phyloP scores from a whole-genome alignment of 164 flowering plant species.

The Warburgia ugandensis region DNA sequence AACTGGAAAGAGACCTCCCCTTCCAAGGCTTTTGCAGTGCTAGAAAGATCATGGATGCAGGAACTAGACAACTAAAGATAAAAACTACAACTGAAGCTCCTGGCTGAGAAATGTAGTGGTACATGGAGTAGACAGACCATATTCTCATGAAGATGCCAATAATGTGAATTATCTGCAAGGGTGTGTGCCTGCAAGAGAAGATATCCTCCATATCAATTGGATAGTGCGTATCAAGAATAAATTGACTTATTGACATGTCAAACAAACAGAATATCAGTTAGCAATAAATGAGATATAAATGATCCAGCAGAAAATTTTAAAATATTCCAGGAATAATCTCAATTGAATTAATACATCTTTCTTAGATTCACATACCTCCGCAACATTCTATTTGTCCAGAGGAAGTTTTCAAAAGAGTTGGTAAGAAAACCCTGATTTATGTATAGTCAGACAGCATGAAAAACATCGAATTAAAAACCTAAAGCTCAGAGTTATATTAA shows the following conservation, averaged over 20 bases:
- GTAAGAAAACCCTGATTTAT: too few species aligned
- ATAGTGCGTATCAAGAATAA: not conserved
- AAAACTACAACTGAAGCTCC: constrained; percentile 72
- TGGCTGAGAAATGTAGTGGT: constrained; percentile 54
- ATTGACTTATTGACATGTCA: too few species aligned
- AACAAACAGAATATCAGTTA: not conserved
- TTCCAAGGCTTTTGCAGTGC: constrained; percentile 92
- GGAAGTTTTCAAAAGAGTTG: too few species aligned
- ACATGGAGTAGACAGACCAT: constrained; percentile 93
- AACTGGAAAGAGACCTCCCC: constrained; percentile 77
- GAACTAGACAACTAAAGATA: constrained; percentile 73
- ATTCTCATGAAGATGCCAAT: constrained; percentile 74
- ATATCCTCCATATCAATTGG: not conserved
- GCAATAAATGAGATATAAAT: not conserved
- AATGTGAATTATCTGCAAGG: constrained; percentile 73
- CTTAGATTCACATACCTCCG: not conserved
- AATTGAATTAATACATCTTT: not conserved
- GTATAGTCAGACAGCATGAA: too few species aligned
- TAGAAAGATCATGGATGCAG: constrained; percentile 62
- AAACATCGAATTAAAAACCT: too few species aligned
- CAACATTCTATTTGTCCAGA: not conserved
- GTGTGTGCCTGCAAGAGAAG: constrained; percentile 59
- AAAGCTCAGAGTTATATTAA: too few species aligned
- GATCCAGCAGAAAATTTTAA: not conserved
- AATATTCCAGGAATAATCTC: not conserved